These are phyloP conservation scores for Fulvia fulva DNA, from an alignment of 2,329 filamentous ascomycete species.

Conservation along the genomic window DNA sequence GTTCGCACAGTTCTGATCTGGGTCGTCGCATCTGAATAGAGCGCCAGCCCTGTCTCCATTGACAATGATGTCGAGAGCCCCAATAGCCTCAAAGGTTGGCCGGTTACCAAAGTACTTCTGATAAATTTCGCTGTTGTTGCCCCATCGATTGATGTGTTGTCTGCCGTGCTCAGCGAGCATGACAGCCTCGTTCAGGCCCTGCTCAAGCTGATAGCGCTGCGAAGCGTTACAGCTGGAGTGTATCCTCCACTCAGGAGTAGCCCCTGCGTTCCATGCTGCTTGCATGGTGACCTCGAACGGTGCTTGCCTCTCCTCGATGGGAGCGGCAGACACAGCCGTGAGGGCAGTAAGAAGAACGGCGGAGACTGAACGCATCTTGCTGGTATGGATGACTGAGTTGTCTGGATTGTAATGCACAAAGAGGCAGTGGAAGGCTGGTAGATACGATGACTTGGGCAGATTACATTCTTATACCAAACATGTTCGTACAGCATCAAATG, in stretches of 20 bases:
- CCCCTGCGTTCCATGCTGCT: slow-evolving; percentile 31
- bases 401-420: neutral
- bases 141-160: too few relatives aligned
- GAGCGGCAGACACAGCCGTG: slow-evolving; percentile 13
- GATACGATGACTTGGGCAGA: too few relatives aligned
- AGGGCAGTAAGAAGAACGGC: slow-evolving; percentile 12
- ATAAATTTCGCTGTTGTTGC: too few relatives aligned
- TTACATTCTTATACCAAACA: too few relatives aligned
- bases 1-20: too few relatives aligned
- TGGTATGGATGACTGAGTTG: neutral
- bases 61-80: too few relatives aligned
- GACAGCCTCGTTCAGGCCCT: slow-evolving; percentile 57
- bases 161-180: slow-evolving; percentile 58
- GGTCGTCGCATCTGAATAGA: too few relatives aligned
- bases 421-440: too few relatives aligned
- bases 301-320: slow-evolving; percentile 10
- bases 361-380: slow-evolving; percentile 10
- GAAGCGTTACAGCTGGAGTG: slow-evolving; percentile 65
- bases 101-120: too few relatives aligned
- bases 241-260: slow-evolving; percentile 47
- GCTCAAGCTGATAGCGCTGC: slow-evolving; percentile 52
- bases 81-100: too few relatives aligned
- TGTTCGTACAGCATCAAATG: too few relatives aligned
- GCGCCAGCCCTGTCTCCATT: too few relatives aligned
- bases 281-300: slow-evolving; percentile 13